A percentile compares a stretch with the other conserved stretches of the same genome.
Conservation (phyloP, 2,329 filamentous ascomycete species). For the Cladophialophora psammophila region DNA sequence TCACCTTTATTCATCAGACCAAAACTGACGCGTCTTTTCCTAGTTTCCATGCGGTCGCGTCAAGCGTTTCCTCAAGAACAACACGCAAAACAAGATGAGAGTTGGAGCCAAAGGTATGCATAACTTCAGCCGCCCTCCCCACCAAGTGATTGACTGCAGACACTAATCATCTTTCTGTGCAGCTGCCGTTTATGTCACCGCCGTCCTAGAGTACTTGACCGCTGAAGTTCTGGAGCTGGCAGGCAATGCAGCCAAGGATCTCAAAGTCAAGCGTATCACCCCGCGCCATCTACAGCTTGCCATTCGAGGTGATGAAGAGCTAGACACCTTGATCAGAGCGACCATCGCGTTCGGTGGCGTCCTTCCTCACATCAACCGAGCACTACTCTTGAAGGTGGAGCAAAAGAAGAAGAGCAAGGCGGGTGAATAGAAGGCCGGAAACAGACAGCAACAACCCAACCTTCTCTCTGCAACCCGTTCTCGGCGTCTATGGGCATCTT, state of each 20-base stretch:
- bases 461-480: slow-evolving; percentile 8
- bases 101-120: slow-evolving; percentile 82
- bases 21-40: slow-evolving; percentile 29
- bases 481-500: slow-evolving; percentile 31
- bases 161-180: slow-evolving; percentile 20
- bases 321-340: slow-evolving; percentile 95
- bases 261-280: slow-evolving; percentile 99
- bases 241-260: slow-evolving; percentile 98
- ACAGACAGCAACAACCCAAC: slow-evolving; percentile 8
- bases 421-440: slow-evolving; percentile 37
- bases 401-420: slow-evolving; percentile 89
- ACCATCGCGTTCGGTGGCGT: slow-evolving; percentile 99
- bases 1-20: not conserved
- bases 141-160: not conserved
- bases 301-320: slow-evolving; percentile 97
- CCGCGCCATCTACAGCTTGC: slow-evolving; percentile 96
- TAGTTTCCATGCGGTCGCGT: slow-evolving; percentile 99
- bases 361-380: slow-evolving; percentile 97
- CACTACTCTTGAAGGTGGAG: slow-evolving; percentile 92
- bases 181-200: slow-evolving; percentile 96
- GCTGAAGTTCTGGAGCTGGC: slow-evolving; percentile 97
- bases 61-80: slow-evolving; percentile 99
- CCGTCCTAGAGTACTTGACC: slow-evolving; percentile 96
- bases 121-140: not conserved
- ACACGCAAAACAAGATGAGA: slow-evolving; percentile 99